Conservation (phyloP, 495 filamentous ascomycete genomes). For the Neurospora sp. region DNA sequence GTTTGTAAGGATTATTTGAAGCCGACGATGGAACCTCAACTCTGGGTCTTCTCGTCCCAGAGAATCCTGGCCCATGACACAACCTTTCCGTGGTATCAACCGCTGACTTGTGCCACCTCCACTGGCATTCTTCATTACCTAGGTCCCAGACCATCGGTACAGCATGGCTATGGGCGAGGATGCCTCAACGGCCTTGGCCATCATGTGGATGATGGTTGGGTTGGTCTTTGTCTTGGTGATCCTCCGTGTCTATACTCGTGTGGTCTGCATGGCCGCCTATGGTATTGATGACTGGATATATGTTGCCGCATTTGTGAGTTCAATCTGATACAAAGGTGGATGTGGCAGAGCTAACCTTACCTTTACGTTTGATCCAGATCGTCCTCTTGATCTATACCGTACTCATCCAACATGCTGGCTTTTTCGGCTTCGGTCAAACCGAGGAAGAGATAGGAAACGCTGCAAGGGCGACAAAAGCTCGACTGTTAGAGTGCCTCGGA, state of each 20-base stretch:
- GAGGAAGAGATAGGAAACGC: constrained; percentile 8
- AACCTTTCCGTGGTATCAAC: background rate
- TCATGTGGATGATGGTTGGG: constrained; percentile 17
- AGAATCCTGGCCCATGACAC: background rate
- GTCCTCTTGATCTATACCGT: constrained; percentile 17
- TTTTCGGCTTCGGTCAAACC: constrained; percentile 13
- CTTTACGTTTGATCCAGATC: background rate
- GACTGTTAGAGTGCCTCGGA: constrained; percentile 3
- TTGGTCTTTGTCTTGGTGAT: constrained; percentile 8
- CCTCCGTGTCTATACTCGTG: constrained; percentile 25
- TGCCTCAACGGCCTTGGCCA: constrained; percentile 5
- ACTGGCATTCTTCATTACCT: background rate
- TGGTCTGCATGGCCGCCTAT: constrained; percentile 19
- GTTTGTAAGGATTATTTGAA: background rate
- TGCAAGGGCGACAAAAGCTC: background rate
- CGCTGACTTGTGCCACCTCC: background rate
- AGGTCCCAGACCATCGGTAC: background rate
- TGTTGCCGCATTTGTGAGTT: constrained; percentile 6
- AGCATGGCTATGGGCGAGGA: background rate
- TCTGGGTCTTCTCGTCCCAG: background rate
- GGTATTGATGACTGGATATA: constrained; percentile 28
- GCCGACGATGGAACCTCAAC: background rate
- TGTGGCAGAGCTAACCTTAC: background rate
- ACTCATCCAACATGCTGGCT: constrained; percentile 19
- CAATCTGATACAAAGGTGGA: background rate